Conservation (phyloP, 148 eudicot species). For the Bassia scoparia region DNA sequence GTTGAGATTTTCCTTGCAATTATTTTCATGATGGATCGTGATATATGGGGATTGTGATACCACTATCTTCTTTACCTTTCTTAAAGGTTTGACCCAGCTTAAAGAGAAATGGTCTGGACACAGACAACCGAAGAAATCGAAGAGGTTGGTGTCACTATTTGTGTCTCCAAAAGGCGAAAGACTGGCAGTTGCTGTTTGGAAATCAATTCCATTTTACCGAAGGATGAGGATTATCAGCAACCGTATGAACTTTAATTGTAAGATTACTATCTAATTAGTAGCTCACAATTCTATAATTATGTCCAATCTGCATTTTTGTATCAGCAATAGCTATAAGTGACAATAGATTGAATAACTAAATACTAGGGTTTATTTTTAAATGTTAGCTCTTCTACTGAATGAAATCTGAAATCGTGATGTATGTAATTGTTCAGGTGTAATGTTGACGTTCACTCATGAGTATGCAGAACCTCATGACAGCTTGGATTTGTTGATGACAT, state of each 20-base stretch:
- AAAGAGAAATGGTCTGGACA: constrained; percentile 72
- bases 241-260: constrained; percentile 74
- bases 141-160: constrained; percentile 63
- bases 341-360: not conserved
- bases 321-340: too few species aligned
- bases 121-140: constrained; percentile 49
- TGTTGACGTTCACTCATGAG: constrained; percentile 46
- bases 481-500: constrained; percentile 71
- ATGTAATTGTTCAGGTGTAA: constrained; percentile 55
- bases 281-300: too few species aligned
- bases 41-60: constrained; percentile 6
- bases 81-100: constrained; percentile 62
- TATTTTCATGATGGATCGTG: not conserved
- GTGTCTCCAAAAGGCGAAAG: constrained; percentile 72
- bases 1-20: not conserved
- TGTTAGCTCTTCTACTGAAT: constrained; percentile 1
- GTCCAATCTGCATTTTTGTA: too few species aligned
- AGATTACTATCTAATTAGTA: constrained; percentile 24
- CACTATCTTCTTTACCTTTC: constrained; percentile 12
- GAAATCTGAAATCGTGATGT: constrained; percentile 1
- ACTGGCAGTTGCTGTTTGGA: constrained; percentile 71
- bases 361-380: not conserved
- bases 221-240: constrained; percentile 70
- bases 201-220: constrained; percentile 72
- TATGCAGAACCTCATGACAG: constrained; percentile 82